Evolutionary conservation across 345 rosid genomes (phyloP).

Genomic region (Hibiscus mutabilis): DNA sequence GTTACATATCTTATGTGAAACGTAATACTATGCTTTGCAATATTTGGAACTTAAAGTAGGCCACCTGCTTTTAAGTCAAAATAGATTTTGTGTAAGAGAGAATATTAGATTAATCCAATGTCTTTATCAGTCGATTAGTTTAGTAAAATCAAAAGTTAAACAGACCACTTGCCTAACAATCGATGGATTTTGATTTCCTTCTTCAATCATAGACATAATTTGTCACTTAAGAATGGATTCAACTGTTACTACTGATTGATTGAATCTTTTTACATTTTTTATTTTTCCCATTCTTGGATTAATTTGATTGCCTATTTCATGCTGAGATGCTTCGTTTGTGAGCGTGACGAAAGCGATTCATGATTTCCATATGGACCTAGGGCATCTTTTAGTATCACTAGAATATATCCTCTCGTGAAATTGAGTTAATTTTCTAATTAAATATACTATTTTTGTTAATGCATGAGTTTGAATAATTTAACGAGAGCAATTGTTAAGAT

Average conservation of each 20-base stretch:
- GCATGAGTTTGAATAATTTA: too few species aligned
- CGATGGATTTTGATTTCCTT: background rate
- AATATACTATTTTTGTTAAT: too few species aligned
- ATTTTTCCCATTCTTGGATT: background rate
- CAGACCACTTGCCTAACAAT: too few species aligned
- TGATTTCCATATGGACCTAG: background rate
- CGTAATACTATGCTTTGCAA: background rate
- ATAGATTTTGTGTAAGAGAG: background rate
- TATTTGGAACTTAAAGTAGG: background rate
- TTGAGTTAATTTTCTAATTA: too few species aligned
- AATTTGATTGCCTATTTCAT: background rate
- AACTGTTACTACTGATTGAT: background rate
- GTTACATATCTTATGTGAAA: background rate
- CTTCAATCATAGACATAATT: background rate
- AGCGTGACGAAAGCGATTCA: background rate
- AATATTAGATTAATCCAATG: background rate
- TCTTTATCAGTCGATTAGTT: background rate
- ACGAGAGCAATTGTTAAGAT: too few species aligned
- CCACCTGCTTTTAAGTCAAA: too few species aligned
- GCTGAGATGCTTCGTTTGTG: background rate
- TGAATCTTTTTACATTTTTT: background rate
- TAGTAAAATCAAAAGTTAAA: background rate
- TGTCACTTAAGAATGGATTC: background rate
- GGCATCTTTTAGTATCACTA: background rate
- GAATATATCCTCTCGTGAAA: too few species aligned